phyloP scores from a whole-genome alignment of 352 stramenopile genomes.

The Phytophthora hibernalis region DNA sequence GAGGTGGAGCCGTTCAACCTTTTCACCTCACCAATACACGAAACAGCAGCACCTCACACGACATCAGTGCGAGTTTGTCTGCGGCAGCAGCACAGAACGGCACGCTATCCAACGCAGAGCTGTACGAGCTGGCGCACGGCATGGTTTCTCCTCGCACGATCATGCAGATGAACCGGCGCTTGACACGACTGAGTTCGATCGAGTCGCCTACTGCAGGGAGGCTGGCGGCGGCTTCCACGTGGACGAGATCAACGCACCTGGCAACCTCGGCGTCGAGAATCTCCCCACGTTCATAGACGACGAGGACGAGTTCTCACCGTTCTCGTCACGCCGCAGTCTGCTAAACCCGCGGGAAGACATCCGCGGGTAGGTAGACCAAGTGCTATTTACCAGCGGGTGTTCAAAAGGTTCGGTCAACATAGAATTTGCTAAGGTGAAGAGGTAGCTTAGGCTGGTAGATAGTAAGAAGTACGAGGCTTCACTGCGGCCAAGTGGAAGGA shows the following conservation, averaged over 20 bases:
- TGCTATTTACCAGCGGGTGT: not conserved
- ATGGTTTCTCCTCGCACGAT: slow-evolving; percentile 78
- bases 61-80: slow-evolving; percentile 18
- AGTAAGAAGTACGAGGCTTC: slow-evolving; percentile 17
- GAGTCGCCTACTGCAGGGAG: slow-evolving; percentile 68
- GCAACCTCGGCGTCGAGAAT: slow-evolving; percentile 40
- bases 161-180: slow-evolving; percentile 69
- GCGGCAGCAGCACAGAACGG: slow-evolving; percentile 26
- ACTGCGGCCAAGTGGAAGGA: slow-evolving; percentile 11
- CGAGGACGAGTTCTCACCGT: slow-evolving; percentile 45
- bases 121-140: slow-evolving; percentile 84
- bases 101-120: slow-evolving; percentile 69
- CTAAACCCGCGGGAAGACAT: slow-evolving; percentile 55
- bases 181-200: slow-evolving; percentile 73
- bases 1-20: slow-evolving; percentile 75
- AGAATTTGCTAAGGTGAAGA: slow-evolving; percentile 13
- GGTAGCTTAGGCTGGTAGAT: slow-evolving; percentile 6
- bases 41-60: slow-evolving; percentile 18
- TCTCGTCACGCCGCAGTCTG: slow-evolving; percentile 43
- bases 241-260: slow-evolving; percentile 55
- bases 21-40: slow-evolving; percentile 43
- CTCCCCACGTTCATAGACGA: slow-evolving; percentile 38
- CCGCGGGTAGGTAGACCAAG: slow-evolving; percentile 36
- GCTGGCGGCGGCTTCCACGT: slow-evolving; percentile 41
- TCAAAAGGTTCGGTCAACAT: not conserved